A percentile compares a stretch with the other conserved stretches of the same genome.
These are phyloP conservation scores for Tranzscheliella williamsii DNA, from an alignment of 1,284 basidiomycete genomes.

Conservation along the genomic window DNA sequence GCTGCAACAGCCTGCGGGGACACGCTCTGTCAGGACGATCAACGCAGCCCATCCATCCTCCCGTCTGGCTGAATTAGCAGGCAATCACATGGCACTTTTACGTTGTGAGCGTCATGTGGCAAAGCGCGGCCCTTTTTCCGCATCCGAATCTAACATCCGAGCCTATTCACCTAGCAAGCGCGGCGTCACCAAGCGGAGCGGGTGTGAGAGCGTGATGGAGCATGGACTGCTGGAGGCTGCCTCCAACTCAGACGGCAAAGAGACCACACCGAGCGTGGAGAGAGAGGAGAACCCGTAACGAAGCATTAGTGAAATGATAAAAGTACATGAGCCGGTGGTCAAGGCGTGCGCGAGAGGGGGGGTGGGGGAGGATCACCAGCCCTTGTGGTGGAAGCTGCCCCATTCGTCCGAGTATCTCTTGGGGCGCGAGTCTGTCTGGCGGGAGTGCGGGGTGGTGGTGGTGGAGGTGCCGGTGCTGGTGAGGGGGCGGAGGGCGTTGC, in stretches of 20 bases:
- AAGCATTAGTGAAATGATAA: neutral
- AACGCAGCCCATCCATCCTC: too few relatives aligned
- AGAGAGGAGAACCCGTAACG: neutral
- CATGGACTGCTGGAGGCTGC: neutral
- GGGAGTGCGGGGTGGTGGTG: slow-evolving; percentile 6
- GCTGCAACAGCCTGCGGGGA: too few relatives aligned
- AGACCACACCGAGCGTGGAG: neutral
- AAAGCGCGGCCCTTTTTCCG: too few relatives aligned
- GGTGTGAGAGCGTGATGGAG: too few relatives aligned
- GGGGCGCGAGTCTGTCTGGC: slow-evolving; percentile 13
- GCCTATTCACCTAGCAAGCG: too few relatives aligned
- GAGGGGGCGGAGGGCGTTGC: slow-evolving; percentile 42
- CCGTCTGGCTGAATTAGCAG: too few relatives aligned
- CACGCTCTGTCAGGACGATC: too few relatives aligned
- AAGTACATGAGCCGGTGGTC: neutral
- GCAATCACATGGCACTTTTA: too few relatives aligned
- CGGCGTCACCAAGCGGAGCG: too few relatives aligned
- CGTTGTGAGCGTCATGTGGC: too few relatives aligned
- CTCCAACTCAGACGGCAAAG: neutral
- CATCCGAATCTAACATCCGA: too few relatives aligned
- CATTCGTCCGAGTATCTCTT: slow-evolving; percentile 45
- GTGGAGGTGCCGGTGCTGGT: slow-evolving; percentile 29
- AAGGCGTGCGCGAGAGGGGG: slow-evolving; percentile 4
- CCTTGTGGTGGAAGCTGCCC: slow-evolving; percentile 56
- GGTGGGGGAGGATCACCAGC: slow-evolving; percentile 28